Conservation (phyloP, 2,329 filamentous ascomycete species). For the Trichoderma harzianum region DNA sequence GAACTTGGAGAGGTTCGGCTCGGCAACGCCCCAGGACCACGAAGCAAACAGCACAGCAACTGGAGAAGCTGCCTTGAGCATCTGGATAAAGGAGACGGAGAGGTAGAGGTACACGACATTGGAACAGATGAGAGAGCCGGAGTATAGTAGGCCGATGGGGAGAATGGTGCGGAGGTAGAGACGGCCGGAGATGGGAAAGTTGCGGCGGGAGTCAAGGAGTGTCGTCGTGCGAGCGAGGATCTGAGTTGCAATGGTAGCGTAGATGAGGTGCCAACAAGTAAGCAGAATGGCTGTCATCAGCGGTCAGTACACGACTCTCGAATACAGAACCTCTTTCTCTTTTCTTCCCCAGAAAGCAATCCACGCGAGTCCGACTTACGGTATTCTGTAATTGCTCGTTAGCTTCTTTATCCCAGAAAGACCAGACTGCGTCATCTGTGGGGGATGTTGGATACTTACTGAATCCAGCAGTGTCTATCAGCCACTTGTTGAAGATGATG, state of each 20-base stretch:
- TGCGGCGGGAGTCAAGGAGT: conserved; percentile 60
- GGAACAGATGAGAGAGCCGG: conserved; percentile 61
- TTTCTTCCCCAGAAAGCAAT: background rate
- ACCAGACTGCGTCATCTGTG: background rate
- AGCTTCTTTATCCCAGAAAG: background rate
- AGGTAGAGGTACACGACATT: conserved; percentile 67
- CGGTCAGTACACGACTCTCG: background rate
- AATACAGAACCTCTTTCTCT: background rate
- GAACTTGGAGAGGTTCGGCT: conserved; percentile 44
- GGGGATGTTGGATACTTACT: conserved; percentile 49
- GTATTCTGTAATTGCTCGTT: conserved; percentile 21
- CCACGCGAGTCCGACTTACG: conserved; percentile 21
- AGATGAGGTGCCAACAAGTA: conserved; percentile 65
- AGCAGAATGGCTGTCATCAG: conserved; percentile 49
- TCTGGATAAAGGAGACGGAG: conserved; percentile 66
- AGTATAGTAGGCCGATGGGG: conserved; percentile 65
- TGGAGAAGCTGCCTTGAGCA: conserved; percentile 66
- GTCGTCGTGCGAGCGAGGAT: conserved; percentile 61
- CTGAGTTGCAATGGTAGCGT: conserved; percentile 64
- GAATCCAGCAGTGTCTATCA: conserved; percentile 72
- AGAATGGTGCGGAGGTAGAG: conserved; percentile 62
- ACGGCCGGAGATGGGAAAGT: conserved; percentile 57
- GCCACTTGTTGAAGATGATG: conserved; percentile 91
- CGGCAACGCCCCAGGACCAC: conserved; percentile 56
- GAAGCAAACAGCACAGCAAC: conserved; percentile 63